Conservation (phyloP, 2,329 filamentous ascomycete species). For the Stemphylium beticola region DNA sequence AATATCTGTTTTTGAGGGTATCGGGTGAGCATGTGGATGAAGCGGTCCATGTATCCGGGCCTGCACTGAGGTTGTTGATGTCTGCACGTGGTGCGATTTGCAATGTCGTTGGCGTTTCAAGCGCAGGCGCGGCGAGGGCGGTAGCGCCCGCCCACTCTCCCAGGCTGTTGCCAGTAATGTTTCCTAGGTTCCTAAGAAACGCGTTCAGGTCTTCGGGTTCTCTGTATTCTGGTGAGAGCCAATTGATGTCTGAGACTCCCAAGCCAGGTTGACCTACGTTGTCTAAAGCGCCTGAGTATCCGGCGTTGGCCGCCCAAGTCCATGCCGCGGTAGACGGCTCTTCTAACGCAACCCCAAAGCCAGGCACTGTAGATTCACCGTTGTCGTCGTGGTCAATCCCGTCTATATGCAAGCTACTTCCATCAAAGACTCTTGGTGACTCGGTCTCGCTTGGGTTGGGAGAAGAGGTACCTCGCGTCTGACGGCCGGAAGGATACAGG, state of each 20-base stretch:
- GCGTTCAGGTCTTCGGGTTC: slow-evolving; percentile 12
- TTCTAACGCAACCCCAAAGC: neutral
- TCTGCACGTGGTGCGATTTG: slow-evolving; percentile 1
- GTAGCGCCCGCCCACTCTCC: neutral
- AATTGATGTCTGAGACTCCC: slow-evolving; percentile 12
- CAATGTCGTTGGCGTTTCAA: neutral
- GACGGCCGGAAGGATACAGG: slow-evolving; percentile 24
- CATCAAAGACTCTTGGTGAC: neutral
- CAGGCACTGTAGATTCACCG: neutral
- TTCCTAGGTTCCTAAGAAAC: slow-evolving; percentile 4
- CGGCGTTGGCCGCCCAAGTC: neutral
- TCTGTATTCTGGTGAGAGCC: slow-evolving; percentile 15
- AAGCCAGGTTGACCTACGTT: slow-evolving; percentile 10
- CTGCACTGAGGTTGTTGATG: slow-evolving; percentile 3
- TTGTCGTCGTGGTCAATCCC: neutral
- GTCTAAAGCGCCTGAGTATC: neutral
- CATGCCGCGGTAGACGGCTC: neutral
- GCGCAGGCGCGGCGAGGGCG: neutral
- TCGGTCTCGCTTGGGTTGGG: neutral
- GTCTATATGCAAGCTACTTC: neutral
- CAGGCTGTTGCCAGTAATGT: neutral
- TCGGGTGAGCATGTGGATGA: slow-evolving; percentile 6
- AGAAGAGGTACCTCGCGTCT: neutral
- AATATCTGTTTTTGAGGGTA: slow-evolving; percentile 13
- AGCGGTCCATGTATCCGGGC: neutral